Conservation (phyloP, 2,329 filamentous ascomycete species). For the Paecilomyces formosus region DNA sequence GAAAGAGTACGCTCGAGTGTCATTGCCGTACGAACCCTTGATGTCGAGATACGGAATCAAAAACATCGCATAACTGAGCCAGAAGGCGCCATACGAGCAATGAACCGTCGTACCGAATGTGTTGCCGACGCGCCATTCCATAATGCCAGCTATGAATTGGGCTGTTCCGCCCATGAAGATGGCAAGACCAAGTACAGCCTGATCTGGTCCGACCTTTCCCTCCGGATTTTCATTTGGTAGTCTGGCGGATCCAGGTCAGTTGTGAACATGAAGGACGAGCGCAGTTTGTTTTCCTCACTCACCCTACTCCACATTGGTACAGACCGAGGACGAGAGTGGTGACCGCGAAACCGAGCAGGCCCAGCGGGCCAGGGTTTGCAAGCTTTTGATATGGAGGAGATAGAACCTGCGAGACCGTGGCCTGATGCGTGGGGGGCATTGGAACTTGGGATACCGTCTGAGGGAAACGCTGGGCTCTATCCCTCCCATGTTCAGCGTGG, state of each 20-base stretch:
- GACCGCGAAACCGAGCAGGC: slow-evolving; percentile 56
- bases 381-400: slow-evolving; percentile 32
- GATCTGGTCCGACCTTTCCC: slow-evolving; percentile 13
- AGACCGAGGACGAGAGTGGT: slow-evolving; percentile 56
- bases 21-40: slow-evolving; percentile 35
- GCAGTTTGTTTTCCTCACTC: slow-evolving; percentile 18
- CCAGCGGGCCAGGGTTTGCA: slow-evolving; percentile 54
- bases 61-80: slow-evolving; percentile 54
- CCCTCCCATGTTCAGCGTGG: not conserved
- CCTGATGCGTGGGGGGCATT: not conserved
- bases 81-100: slow-evolving; percentile 56
- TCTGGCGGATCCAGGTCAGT: slow-evolving; percentile 5
- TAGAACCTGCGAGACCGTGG: slow-evolving; percentile 8
- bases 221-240: slow-evolving; percentile 16
- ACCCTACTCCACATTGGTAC: slow-evolving; percentile 43
- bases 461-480: not conserved
- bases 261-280: not conserved
- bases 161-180: slow-evolving; percentile 21
- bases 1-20: slow-evolving; percentile 36
- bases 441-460: not conserved
- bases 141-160: slow-evolving; percentile 20
- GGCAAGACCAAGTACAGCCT: slow-evolving; percentile 18
- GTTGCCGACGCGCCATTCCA: slow-evolving; percentile 49
- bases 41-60: slow-evolving; percentile 48
- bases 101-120: slow-evolving; percentile 57